Conservation (phyloP, 2,329 filamentous ascomycete genomes). For the Kalmusia sp. region DNA sequence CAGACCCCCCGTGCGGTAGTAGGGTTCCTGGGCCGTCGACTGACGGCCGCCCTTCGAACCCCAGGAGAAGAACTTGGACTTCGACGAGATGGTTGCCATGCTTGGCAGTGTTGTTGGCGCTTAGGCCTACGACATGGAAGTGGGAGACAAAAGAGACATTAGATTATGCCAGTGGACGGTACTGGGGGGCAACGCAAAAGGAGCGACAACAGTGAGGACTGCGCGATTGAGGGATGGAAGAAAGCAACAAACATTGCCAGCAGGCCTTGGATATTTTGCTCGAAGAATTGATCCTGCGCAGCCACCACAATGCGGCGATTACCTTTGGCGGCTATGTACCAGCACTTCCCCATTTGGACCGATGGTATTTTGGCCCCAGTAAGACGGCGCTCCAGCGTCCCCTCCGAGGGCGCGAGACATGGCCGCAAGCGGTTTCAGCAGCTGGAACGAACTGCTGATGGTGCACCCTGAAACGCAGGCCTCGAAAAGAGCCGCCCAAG, state of each 20-base stretch:
- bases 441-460: neutral
- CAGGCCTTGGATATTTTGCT: neutral
- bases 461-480: neutral
- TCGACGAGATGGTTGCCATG: slow-evolving; percentile 44
- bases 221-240: neutral
- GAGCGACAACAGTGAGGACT: slow-evolving; percentile 17
- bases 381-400: slow-evolving; percentile 1
- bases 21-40: slow-evolving; percentile 37
- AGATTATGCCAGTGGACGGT: neutral
- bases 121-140: neutral
- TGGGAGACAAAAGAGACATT: slow-evolving; percentile 1
- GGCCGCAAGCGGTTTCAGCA: neutral
- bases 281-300: slow-evolving; percentile 1
- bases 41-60: slow-evolving; percentile 45
- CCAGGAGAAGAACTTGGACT: slow-evolving; percentile 54
- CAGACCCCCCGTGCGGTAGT: slow-evolving; percentile 47
- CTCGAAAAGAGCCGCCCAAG: slow-evolving; percentile 7
- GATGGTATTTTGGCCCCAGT: slow-evolving; percentile 5
- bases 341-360: slow-evolving; percentile 8
- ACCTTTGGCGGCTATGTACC: slow-evolving; percentile 7
- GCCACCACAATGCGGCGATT: slow-evolving; percentile 8
- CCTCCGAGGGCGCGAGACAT: neutral
- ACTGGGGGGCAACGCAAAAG: slow-evolving; percentile 11
- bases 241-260: neutral
- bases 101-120: slow-evolving; percentile 13